phyloP scores from a whole-genome alignment of 2,329 filamentous ascomycete genomes.

The Periglandula ipomoeae region DNA sequence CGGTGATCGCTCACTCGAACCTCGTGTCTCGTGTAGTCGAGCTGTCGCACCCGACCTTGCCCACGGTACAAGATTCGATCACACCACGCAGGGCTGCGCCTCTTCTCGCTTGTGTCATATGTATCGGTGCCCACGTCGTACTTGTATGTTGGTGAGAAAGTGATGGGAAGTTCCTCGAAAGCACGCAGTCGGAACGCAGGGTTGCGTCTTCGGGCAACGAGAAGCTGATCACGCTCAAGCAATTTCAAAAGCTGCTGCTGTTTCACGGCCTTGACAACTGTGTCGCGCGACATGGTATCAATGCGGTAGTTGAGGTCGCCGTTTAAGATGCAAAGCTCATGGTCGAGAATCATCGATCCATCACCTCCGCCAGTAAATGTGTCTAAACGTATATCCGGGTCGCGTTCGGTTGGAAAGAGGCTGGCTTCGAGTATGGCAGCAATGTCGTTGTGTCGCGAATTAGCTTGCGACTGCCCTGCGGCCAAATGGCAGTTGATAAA shows the following conservation, averaged over 20 bases:
- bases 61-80: constrained; percentile 86
- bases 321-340: constrained; percentile 94
- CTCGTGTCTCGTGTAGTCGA: constrained; percentile 84
- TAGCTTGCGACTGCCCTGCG: constrained; percentile 84
- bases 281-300: constrained; percentile 90
- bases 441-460: constrained; percentile 85
- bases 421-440: constrained; percentile 77
- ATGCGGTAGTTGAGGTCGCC: constrained; percentile 98
- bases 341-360: constrained; percentile 87
- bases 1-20: constrained; percentile 86
- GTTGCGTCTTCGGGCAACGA: constrained; percentile 81
- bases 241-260: constrained; percentile 75
- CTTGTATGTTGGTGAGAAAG: constrained; percentile 94
- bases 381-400: constrained; percentile 59
- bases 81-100: constrained; percentile 90
- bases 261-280: constrained; percentile 77
- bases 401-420: constrained; percentile 63
- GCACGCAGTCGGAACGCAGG: constrained; percentile 80
- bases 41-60: constrained; percentile 70
- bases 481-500: constrained; percentile 97
- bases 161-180: constrained; percentile 85
- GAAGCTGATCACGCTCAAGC: constrained; percentile 85
- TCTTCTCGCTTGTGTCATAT: constrained; percentile 93
- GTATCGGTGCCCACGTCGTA: constrained; percentile 93
- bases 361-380: constrained; percentile 88